Conservation (phyloP, 305 asterid species). For the Andrographis paniculata region DNA sequence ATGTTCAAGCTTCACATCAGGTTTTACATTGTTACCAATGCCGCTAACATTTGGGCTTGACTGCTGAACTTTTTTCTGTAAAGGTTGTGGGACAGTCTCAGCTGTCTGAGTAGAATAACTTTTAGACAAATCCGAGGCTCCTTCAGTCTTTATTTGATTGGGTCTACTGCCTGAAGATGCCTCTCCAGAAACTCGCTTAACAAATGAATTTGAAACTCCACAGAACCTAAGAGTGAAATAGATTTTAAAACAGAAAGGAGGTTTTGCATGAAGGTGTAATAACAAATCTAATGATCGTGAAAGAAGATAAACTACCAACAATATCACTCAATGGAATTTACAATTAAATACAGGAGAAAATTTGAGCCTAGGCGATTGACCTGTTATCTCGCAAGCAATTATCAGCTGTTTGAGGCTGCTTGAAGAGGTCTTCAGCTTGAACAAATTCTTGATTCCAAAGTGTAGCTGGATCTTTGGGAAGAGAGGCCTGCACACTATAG, state of each 20-base stretch:
- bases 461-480: slow-evolving; percentile 89
- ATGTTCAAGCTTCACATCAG: slow-evolving; percentile 30
- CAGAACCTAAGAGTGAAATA: slow-evolving; percentile 45
- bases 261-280: neutral
- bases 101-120: slow-evolving; percentile 23
- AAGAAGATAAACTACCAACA: slow-evolving; percentile 6
- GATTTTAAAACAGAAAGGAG: slow-evolving; percentile 7
- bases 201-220: slow-evolving; percentile 68
- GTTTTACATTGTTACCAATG: slow-evolving; percentile 27
- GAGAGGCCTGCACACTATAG: slow-evolving; percentile 81
- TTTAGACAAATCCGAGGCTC: slow-evolving; percentile 32
- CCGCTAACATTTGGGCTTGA: slow-evolving; percentile 30
- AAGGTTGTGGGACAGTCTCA: slow-evolving; percentile 34
- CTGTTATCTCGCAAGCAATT: slow-evolving; percentile 81
- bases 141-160: slow-evolving; percentile 36
- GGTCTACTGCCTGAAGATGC: slow-evolving; percentile 27
- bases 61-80: slow-evolving; percentile 41
- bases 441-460: slow-evolving; percentile 90
- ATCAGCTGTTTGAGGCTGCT: slow-evolving; percentile 48
- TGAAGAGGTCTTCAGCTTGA: slow-evolving; percentile 79
- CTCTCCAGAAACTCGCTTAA: slow-evolving; percentile 48
- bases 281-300: slow-evolving; percentile 4
- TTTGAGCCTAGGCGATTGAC: too few species aligned
- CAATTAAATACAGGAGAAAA: too few species aligned
- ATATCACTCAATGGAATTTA: too few species aligned